These are phyloP conservation scores for Kockovaella imperatae DNA, from an alignment of 768 basidiomycete species.

Conservation along the genomic window DNA sequence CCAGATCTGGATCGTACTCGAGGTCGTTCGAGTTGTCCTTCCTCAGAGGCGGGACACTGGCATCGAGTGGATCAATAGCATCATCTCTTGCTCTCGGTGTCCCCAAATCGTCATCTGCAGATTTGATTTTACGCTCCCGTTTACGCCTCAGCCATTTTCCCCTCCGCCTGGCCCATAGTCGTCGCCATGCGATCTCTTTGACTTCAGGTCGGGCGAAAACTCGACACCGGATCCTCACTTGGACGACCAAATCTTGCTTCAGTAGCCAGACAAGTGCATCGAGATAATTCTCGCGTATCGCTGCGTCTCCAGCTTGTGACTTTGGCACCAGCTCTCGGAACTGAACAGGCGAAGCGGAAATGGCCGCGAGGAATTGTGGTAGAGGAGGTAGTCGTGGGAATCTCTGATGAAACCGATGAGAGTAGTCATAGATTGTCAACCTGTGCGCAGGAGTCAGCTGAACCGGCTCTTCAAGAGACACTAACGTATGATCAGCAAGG, in stretches of 20 bases:
- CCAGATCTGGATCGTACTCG: constrained; percentile 25
- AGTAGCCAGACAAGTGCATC: constrained; percentile 87
- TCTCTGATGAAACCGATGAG: constrained; percentile 5
- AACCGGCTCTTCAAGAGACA: constrained; percentile 50
- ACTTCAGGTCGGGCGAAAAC: constrained; percentile 69
- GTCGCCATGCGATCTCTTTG: constrained; percentile 58
- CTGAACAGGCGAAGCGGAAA: constrained; percentile 60
- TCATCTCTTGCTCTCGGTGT: constrained; percentile 12
- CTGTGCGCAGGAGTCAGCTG: constrained; percentile 15
- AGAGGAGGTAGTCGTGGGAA: constrained; percentile 24
- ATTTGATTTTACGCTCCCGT: constrained; percentile 8
- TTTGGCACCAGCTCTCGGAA: constrained; percentile 68
- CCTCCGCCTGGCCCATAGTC: constrained; percentile 29
- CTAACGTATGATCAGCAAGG: constrained; percentile 33
- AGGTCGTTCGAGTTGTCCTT: constrained; percentile 18
- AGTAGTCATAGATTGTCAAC: constrained; percentile 51
- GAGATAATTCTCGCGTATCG: constrained; percentile 61
- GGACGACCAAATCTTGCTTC: constrained; percentile 72
- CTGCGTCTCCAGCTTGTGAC: constrained; percentile 27
- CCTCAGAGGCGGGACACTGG: constrained; percentile 1
- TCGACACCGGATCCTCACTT: constrained; percentile 76
- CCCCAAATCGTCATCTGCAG: constrained; percentile 12
- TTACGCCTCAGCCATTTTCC: constrained; percentile 29
- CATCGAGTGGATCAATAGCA: background rate
- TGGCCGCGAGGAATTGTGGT: constrained; percentile 60